Evolutionary conservation across 2,329 filamentous ascomycete genomes (phyloP), one percentile per base, ranked within the genome.

Genomic region (Penicillium sp.): DNA sequence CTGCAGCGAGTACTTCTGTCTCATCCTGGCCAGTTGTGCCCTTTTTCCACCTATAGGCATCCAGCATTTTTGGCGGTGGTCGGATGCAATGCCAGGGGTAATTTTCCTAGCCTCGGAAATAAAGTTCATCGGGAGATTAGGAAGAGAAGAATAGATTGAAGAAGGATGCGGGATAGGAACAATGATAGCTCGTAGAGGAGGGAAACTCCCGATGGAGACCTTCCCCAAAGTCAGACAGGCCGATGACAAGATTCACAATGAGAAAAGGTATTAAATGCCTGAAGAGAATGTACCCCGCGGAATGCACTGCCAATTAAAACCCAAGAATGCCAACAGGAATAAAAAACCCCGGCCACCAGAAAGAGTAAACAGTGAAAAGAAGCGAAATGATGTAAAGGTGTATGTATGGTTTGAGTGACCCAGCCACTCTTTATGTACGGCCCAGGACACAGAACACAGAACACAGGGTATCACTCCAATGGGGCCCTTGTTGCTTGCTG

Each of bases 291-390:
- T 54, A 62, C 63, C 60, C 60, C 51, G 59, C 60, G 60, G 42
- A 62, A 67, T 67, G 64, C 62, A 64, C 63, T 65, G 59, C 56
- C 59, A 58, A 64, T 68, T 63, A 67, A 53, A 63, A 60, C 43
- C 53, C 45, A 59, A 57, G 55, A 59, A 61, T 57, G 56, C 55
- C 48, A 54, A 28, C 34, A 37, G 52, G 47, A 54, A 38, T 35
- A 45, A 55, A 37, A 37, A 54, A 53, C 5, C 3, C 34, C 54
- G 42, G 39, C 8, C 25, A 22, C 11, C 37, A 22, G 45, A 45
- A 45, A 35, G 20, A 48, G 35, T 42, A n/a, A 53, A 53, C 25
- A 31, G 49, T 34, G 49, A 37, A 15, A 38, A 52, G 22, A 25
- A 55, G 31, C 42, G 53, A 49, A 28, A 25, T 25, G 17, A 20